A percentile compares a stretch with the other conserved stretches of the same genome.
phyloP scores from a whole-genome alignment of 805 yeast genomes.

The Lipomyces lipofer region DNA sequence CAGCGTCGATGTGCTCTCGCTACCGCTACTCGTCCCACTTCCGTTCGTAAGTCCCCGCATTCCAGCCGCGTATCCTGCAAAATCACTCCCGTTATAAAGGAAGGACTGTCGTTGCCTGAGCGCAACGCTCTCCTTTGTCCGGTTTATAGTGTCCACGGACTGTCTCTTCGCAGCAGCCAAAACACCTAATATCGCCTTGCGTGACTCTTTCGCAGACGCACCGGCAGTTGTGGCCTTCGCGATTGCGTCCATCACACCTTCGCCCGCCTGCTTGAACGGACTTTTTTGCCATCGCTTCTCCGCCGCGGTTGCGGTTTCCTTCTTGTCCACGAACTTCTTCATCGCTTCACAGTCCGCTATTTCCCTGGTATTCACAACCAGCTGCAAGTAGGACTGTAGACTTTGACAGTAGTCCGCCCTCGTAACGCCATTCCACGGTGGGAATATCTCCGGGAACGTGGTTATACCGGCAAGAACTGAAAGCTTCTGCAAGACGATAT shows the following conservation, averaged over 20 bases:
- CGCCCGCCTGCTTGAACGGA: constrained; percentile 28
- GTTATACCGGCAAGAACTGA: constrained; percentile 31
- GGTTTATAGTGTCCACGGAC: constrained; percentile 21
- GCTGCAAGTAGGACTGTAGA: constrained; percentile 27
- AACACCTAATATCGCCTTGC: constrained; percentile 25
- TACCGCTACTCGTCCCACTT: neutral
- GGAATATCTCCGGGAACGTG: constrained; percentile 30
- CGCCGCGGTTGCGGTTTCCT: constrained; percentile 22
- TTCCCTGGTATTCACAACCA: constrained; percentile 32
- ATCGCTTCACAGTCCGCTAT: constrained; percentile 33
- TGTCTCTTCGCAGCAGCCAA: constrained; percentile 28
- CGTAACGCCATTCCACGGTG: constrained; percentile 25
- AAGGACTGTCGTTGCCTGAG: constrained; percentile 12
- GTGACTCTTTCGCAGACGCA: constrained; percentile 18
- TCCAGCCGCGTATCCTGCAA: constrained; percentile 22
- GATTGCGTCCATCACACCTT: constrained; percentile 28
- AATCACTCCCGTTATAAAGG: constrained; percentile 11
- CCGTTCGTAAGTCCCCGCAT: constrained; percentile 21
- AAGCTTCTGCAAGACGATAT: constrained; percentile 28
- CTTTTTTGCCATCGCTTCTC: constrained; percentile 26
- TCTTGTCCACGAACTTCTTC: constrained; percentile 32
- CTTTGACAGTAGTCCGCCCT: constrained; percentile 29
- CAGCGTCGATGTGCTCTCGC: constrained; percentile 6
- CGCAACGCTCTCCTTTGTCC: constrained; percentile 16
- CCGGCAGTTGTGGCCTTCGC: constrained; percentile 23